Conservation (phyloP, 176 grass and related monocot species). For the Oryza longistaminata region DNA sequence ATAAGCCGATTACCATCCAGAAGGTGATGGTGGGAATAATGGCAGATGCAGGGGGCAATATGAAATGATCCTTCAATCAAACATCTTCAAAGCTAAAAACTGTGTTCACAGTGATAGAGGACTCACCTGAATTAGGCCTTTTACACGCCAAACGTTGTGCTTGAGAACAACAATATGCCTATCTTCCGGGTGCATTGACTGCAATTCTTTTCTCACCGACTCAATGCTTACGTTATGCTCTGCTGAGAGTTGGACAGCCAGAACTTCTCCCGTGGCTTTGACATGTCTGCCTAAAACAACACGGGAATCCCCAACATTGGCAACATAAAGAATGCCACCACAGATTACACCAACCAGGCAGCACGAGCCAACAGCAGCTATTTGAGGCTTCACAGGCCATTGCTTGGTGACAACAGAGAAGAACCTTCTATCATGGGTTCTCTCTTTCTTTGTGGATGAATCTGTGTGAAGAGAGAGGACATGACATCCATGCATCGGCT, state of each 20-base stretch:
- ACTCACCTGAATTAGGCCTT: constrained; percentile 87
- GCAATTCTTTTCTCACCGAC: constrained; percentile 77
- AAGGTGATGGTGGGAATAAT: not conserved
- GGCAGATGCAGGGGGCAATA: not conserved
- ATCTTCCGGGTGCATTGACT: constrained; percentile 81
- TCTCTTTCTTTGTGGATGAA: not conserved
- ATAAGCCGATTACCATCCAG: constrained; percentile 1
- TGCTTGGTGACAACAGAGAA: constrained; percentile 80
- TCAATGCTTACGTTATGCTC: constrained; percentile 94
- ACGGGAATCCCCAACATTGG: constrained; percentile 86
- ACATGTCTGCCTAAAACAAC: constrained; percentile 76
- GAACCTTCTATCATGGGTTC: constrained; percentile 25
- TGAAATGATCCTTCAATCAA: not conserved
- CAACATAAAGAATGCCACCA: constrained; percentile 72
- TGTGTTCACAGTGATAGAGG: constrained; percentile 5
- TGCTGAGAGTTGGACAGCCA: constrained; percentile 83
- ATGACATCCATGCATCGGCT: not conserved
- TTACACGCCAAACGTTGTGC: constrained; percentile 98
- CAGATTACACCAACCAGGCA: constrained; percentile 86
- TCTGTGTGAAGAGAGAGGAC: not conserved
- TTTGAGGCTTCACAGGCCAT: constrained; percentile 88
- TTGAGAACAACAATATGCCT: constrained; percentile 83
- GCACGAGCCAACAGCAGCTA: constrained; percentile 91
- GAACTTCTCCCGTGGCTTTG: constrained; percentile 81
- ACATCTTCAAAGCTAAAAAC: not conserved